Evolutionary conservation across 2,329 filamentous ascomycete species (phyloP), one percentile per base, ranked within the genome.

Genomic region (Alternaria panax): DNA sequence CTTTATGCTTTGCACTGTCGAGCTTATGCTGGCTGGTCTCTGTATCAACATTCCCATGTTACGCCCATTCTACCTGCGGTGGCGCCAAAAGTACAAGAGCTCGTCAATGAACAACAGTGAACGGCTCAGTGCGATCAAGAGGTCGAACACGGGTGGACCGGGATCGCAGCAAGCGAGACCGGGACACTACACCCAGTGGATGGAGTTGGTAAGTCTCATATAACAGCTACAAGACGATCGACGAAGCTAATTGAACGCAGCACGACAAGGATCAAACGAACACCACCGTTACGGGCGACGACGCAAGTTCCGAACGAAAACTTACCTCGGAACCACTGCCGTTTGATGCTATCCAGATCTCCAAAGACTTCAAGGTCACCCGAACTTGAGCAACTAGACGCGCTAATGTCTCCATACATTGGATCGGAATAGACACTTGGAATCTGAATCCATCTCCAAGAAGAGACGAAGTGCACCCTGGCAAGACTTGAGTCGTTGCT

Each of bases 41-140:
- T 69, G 65, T 47, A 67, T 68, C 55, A 69, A 69, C 52, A 69
- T 69, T 18, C 67, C 67, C 16, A 67, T 68, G 67, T 56, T 69
- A 9, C 65, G 65, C 2, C 67, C 67, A 3, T 69, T 68, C 48
- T 69, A 68, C 45, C 57, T 68, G 27, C 64, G 58, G 11, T 61
- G 60, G 53, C 65, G 67, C n/a, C 30, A 59, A 2, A 66, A 64
- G 30, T 68, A 68, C 59, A 69, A 68, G 57, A 52, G 50, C 2
- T 43, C 57, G 1, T 64, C 58, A 14, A 20, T 55, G 36, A 53
- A 45, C 41, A 59, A 51, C 43, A 61, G 46, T 9, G 51, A 28
- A 18, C 42, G 43, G 30, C 43, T 43, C 16, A 63, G 53, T 41
- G 57, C 38, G 8, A 27, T 45, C 11, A 62, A 62, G 30, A 52